phyloP scores from a whole-genome alignment of 352 stramenopile species.

The Globisporangium irregulare region DNA sequence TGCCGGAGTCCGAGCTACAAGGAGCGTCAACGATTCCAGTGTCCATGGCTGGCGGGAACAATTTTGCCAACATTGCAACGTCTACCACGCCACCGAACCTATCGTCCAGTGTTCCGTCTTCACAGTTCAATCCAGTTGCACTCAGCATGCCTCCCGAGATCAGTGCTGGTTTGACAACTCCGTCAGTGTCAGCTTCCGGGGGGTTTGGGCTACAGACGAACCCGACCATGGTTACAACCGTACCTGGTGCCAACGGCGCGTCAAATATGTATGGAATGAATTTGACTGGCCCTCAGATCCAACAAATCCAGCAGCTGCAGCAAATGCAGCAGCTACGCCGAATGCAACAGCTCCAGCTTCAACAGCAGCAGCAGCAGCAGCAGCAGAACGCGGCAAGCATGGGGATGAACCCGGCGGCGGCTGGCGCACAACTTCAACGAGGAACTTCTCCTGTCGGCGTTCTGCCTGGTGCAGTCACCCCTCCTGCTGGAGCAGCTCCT shows the following conservation, averaged over 20 bases:
- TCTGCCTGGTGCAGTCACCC: slow-evolving; percentile 18
- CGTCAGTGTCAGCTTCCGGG: slow-evolving; percentile 28
- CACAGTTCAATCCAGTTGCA: slow-evolving; percentile 50
- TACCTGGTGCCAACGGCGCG: slow-evolving; percentile 25
- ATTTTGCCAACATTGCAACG: slow-evolving; percentile 22
- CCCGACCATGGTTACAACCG: slow-evolving; percentile 35
- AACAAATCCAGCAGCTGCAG: slow-evolving; percentile 85
- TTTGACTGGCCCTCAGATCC: slow-evolving; percentile 66
- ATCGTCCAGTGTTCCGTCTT: slow-evolving; percentile 17
- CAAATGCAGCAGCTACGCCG: slow-evolving; percentile 72
- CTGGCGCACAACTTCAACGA: slow-evolving; percentile 16
- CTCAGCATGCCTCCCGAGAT: slow-evolving; percentile 80
- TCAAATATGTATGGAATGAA: slow-evolving; percentile 78
- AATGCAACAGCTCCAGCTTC: slow-evolving; percentile 30
- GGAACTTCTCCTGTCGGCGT: slow-evolving; percentile 15
- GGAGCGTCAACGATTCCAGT: slow-evolving; percentile 14
- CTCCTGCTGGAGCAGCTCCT: slow-evolving; percentile 28
- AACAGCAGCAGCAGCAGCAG: slow-evolving; percentile 26
- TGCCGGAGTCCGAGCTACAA: slow-evolving; percentile 81
- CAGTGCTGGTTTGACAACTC: slow-evolving; percentile 27
- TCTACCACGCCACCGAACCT: slow-evolving; percentile 28
- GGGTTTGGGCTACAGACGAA: slow-evolving; percentile 39
- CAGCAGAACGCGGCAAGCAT: slow-evolving; percentile 22
- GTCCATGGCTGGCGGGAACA: slow-evolving; percentile 12
- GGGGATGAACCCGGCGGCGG: slow-evolving; percentile 15